Base-by-base conservation (phyloP, 129 eudicot genomes). In the Chrysanthemum makinoi region DNA sequence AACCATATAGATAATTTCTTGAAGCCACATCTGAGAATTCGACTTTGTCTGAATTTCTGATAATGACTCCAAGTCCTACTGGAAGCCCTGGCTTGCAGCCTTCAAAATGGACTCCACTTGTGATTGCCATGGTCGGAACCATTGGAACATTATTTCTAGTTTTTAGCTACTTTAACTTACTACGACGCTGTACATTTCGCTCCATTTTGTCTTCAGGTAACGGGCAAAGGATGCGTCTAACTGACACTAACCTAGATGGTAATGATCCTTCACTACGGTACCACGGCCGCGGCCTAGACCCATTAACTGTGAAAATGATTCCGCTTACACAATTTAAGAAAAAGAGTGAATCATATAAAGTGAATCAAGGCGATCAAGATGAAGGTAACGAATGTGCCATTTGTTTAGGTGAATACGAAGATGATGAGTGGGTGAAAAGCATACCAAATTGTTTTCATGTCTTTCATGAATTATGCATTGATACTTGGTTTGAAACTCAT, bases 391-490 rank as follows among this genome's bases (percentile, higher is more conserved):
- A 84, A 56, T 90, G 94, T 68, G 83, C 91, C 43, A 87, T 87
- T 54, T 90, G 96, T 75, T 84, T 90, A 80, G 88, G 96, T 43
- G 94, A 89, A 68, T 89, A 83, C 48, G 89, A 87, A 82, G 88
- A 83, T 22, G 94, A 80, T 3, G 87, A 87, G 10, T 85, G 87
- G 89, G 79, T 86, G 76, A 87, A 87, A 65, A 76, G 76, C 28
- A 69, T 90, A 19, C 96, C 96, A 0, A 80, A 62, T 56, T 90
- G 94, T 43, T 60, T 70, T 51, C 96, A 90, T 79, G 82, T 79
- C 60, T 90, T 89, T 26, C 96, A 90, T 57, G 88, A 81, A 57
- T 68, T 87, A 7, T 90, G 96, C 71, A 90, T 90, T 72, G 91
- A 90, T 75, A 83, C 84, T 57, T 90, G 89, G 95, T 85, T 90